Base-by-base conservation (phyloP, 805 yeast species). In the Lipomyces lipofer region DNA sequence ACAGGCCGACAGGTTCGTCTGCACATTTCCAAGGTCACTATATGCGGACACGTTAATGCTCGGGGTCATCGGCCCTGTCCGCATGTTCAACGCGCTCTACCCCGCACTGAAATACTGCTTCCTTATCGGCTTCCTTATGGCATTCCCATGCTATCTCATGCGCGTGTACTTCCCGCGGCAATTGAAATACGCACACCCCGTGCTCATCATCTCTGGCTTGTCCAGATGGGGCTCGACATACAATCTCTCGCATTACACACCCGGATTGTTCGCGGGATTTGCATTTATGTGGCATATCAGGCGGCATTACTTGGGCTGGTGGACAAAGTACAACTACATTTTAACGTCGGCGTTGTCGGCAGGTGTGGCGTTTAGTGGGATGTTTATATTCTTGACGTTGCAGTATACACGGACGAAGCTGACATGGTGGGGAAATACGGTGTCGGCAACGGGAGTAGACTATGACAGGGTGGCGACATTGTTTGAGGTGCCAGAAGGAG, bases 291-390 rank as follows among this genome's bases (percentile, higher is more conserved):
- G 75, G 68, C 73, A 74, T 62, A 69, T 85, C 54, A 81, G 79
- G 57, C 73, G 79, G 49, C 72, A 73, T 56, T 82, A 80, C 70
- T 72, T 79, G 44, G 70, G 75, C 43, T 85, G 90, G 90, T 85
- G 90, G 90, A 81, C 83, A 35, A 84, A 84, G 68, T 85, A 85
- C 67, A 84, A 83, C 66, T 84, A 82, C 66, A 77, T 83, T 2
- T 69, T 85, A 49, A 77, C 86, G 17, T 81, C 86, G 29, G 90
- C 82, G 1, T 68, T 85, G 21, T 84, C 84, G 43, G 78, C 84
- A 4, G 88, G 88, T 0, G 76, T 84, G n/a, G 87, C 88, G 33
- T 29, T 29, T 58, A 76, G 84, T 30, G 78, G 85, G 1, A 69
- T 84, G 47, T 54, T 82, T 25, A 77, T 84, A 10, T 83, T 83